Evolutionary conservation across 1,284 basidiomycete genomes (phyloP).

Genomic region (Pterula multifida): DNA sequence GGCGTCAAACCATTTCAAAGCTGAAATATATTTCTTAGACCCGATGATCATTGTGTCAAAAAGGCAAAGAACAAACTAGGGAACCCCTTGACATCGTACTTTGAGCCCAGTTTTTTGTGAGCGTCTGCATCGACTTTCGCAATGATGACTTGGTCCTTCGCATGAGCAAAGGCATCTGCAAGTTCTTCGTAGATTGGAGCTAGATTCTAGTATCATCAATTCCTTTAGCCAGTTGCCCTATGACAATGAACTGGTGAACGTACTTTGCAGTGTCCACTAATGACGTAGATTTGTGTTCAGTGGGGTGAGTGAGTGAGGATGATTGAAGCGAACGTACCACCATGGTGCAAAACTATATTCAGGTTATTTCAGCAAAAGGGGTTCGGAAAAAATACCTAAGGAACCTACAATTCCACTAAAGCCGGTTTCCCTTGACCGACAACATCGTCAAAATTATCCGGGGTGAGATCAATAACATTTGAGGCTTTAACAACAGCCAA

Average conservation of each 20-base stretch:
- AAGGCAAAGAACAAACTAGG: constrained; percentile 53
- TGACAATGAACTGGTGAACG: too few relatives aligned
- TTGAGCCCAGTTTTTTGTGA: constrained; percentile 53
- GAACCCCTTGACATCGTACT: constrained; percentile 75
- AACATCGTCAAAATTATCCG: constrained; percentile 65
- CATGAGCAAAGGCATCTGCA: constrained; percentile 71
- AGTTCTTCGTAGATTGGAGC: constrained; percentile 84
- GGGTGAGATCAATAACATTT: constrained; percentile 72
- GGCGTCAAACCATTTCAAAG: constrained; percentile 83
- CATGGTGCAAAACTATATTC: constrained; percentile 63
- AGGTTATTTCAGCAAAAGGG: constrained; percentile 3
- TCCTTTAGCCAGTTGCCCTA: constrained; percentile 3
- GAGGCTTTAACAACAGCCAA: constrained; percentile 52
- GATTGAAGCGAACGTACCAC: constrained; percentile 43
- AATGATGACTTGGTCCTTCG: constrained; percentile 75
- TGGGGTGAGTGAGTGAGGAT: constrained; percentile 1
- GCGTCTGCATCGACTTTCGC: constrained; percentile 94
- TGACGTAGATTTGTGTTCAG: constrained; percentile 2
- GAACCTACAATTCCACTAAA: constrained; percentile 79
- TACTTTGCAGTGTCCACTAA: constrained; percentile 77
- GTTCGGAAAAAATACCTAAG: constrained; percentile 1
- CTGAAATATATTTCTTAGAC: constrained; percentile 24
- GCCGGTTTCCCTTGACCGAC: constrained; percentile 73
- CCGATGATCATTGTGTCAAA: not conserved
- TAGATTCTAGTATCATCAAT: constrained; percentile 44